These are phyloP conservation scores for Arachis hypogaea DNA, from an alignment of 306 rosid species.

Conservation along the genomic window DNA sequence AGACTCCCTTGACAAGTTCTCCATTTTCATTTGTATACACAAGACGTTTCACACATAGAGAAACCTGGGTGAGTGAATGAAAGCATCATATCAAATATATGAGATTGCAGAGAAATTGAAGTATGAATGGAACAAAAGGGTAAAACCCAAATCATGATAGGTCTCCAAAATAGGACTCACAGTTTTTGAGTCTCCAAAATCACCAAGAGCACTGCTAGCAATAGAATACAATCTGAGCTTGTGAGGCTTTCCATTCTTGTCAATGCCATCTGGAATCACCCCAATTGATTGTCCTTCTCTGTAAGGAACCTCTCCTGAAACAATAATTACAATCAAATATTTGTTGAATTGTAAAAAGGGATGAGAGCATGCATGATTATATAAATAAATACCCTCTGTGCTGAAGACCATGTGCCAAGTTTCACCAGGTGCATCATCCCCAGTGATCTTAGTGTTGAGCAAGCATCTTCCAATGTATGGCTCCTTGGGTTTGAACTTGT, in stretches of 20 bases:
- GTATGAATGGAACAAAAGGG: background rate
- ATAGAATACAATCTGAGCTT: conserved; percentile 85
- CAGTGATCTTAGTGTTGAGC: conserved; percentile 96
- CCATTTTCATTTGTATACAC: conserved; percentile 86
- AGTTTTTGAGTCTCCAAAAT: conserved; percentile 94
- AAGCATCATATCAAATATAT: conserved; percentile 16
- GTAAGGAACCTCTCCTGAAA: conserved; percentile 89
- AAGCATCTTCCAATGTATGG: conserved; percentile 82
- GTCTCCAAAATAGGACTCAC: conserved; percentile 47
- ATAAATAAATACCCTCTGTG: conserved; percentile 68
- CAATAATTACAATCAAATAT: conserved; percentile 1
- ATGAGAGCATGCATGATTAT: background rate
- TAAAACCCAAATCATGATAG: background rate
- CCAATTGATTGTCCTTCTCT: conserved; percentile 98
- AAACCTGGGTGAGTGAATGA: conserved; percentile 60
- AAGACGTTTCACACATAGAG: conserved; percentile 87
- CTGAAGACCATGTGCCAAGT: conserved; percentile 99
- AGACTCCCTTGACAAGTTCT: conserved; percentile 92
- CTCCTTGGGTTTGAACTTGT: conserved; percentile 80
- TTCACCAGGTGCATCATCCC: conserved; percentile 98
- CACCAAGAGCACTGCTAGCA: conserved; percentile 95
- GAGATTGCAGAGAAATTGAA: conserved; percentile 24
- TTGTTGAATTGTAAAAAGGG: background rate
- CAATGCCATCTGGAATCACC: conserved; percentile 78
- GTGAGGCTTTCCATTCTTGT: conserved; percentile 95